Conservation (phyloP, 2,329 filamentous ascomycete species). For the Epichloe gansuensis region DNA sequence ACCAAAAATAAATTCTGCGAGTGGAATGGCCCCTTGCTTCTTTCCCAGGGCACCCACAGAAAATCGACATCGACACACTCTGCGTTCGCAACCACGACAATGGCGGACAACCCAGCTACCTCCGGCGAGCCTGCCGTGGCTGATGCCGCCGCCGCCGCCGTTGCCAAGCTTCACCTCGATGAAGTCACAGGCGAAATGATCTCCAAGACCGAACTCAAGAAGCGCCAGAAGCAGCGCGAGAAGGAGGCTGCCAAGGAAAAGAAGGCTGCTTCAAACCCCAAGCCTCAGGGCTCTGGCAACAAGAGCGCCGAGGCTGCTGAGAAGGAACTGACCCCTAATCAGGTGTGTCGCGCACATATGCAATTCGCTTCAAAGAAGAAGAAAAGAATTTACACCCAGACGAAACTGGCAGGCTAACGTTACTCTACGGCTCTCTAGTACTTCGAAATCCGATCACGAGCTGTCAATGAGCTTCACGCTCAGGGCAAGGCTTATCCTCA, state of each 20-base stretch:
- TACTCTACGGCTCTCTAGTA: slow-evolving; percentile 34
- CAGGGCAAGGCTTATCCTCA: slow-evolving; percentile 60
- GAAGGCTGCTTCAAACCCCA: slow-evolving; percentile 64
- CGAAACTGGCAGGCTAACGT: background rate
- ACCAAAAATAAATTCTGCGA: background rate
- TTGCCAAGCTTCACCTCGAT: slow-evolving; percentile 72
- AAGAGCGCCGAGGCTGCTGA: slow-evolving; percentile 50
- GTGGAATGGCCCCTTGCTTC: background rate
- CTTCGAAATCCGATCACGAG: slow-evolving; percentile 87
- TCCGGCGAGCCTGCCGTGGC: slow-evolving; percentile 28
- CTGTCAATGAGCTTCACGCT: slow-evolving; percentile 40
- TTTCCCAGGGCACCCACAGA: background rate
- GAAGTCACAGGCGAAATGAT: slow-evolving; percentile 83
- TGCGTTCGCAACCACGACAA: slow-evolving; percentile 7
- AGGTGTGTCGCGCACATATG: slow-evolving; percentile 18
- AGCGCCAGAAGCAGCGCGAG: slow-evolving; percentile 82
- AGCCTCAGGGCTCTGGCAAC: slow-evolving; percentile 41
- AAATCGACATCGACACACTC: background rate
- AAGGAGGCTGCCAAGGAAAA: slow-evolving; percentile 80
- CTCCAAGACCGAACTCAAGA: slow-evolving; percentile 87
- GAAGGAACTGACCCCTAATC: slow-evolving; percentile 45
- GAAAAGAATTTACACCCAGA: too few species aligned
- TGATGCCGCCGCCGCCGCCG: slow-evolving; percentile 40
- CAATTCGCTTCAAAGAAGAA: background rate
- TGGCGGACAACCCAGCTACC: slow-evolving; percentile 22